Evolutionary conservation across 306 rosid species (phyloP).

Genomic region (Inga leiocalycina): DNA sequence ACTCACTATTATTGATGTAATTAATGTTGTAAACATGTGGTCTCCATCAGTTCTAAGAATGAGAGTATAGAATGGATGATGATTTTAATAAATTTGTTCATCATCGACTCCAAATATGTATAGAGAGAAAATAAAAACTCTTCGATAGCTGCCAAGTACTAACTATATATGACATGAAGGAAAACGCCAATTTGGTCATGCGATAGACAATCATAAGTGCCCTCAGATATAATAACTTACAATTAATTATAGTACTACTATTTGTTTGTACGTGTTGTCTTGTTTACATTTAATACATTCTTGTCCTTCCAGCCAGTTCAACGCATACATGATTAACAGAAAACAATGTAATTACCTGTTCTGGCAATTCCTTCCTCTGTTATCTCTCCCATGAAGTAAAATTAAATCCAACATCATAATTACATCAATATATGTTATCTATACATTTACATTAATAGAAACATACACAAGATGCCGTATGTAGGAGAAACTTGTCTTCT

Average conservation of each 20-base stretch:
- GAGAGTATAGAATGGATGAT: neutral
- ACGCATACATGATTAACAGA: neutral
- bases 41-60: neutral
- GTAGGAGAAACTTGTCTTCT: neutral
- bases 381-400: neutral
- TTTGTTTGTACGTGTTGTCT: neutral
- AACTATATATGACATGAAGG: neutral
- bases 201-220: conserved; percentile 6
- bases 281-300: neutral
- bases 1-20: neutral
- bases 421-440: neutral
- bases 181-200: conserved; percentile 15
- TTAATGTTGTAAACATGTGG: no score
- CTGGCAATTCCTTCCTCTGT: no score
- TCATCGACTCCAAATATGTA: neutral
- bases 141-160: no score
- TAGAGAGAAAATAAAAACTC: neutral
- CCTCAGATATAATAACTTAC: conserved; percentile 5
- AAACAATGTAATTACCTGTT: neutral
- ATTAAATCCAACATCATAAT: neutral
- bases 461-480: neutral
- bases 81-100: neutral
- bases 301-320: neutral
- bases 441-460: neutral
- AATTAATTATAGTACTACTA: conserved; percentile 4